Evolutionary conservation across 2,329 filamentous ascomycete species (phyloP), one percentile per base, ranked within the genome.

Genomic region (Nemania diffusa): DNA sequence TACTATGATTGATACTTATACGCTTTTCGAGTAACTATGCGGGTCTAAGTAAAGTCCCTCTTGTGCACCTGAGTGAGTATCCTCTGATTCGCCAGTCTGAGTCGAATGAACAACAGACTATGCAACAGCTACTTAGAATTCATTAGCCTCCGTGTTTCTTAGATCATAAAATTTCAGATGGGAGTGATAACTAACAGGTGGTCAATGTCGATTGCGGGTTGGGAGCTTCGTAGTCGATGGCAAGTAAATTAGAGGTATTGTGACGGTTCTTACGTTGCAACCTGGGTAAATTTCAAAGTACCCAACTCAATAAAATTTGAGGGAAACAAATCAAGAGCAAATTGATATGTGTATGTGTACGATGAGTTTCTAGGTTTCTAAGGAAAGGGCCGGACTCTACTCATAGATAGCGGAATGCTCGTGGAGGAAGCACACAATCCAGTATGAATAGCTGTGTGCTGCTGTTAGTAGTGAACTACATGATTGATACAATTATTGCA

Each of bases 391-490:
- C 34, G 50, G 29, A 13, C 24, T 34, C 15, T n/a, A n/a, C n/a
- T n/a, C n/a, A n/a, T n/a, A n/a, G n/a, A n/a, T 34, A 27, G 17
- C 11, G 8, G 4, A 56, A 57, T 51, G n/a, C 24, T 44, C 29
- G 15, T 24, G 26, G 1, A n/a, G 3, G 24, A 37, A 42, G 32
- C 67, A 62, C 64, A 13, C 22, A 46, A 48, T 46, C 15, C 5
- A 27, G 7, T 27, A 50, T 67, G 57, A 62, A 50, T 24, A 15
- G 22, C 11, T 32, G 67, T 69, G 55, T 20, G 5, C 6, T 13
- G 34, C n/a, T 64, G 67, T 69, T 69, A 69, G 61, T 62, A 17
- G 67, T 67, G 57, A 57, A 46, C 9, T 46, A 11, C 20, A 20
- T 20, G 17, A 3, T 46, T 4, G 42, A 46, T 5, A 20, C 20